Conservation (phyloP, 495 filamentous ascomycete genomes). For the Pyrenula aspistea region DNA sequence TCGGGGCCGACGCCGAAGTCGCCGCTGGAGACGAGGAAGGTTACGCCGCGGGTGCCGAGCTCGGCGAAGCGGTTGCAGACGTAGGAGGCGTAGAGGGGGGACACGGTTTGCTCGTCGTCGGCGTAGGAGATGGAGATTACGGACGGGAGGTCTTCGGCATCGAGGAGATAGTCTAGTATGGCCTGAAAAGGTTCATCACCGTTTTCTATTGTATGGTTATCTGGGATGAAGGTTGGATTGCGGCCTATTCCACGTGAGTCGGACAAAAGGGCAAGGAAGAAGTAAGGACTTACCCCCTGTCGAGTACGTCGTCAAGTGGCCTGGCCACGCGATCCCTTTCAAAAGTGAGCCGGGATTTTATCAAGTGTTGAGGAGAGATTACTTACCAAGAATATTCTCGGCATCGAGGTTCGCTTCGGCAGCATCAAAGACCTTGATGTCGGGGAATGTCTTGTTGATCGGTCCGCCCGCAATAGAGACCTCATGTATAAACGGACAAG, state of each 20-base stretch:
- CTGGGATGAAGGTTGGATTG: conserved; percentile 7
- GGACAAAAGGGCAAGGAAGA: background rate
- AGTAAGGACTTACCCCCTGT: conserved; percentile 19
- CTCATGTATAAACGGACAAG: conserved; percentile 25
- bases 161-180: conserved; percentile 42
- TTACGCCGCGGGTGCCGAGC: conserved; percentile 46
- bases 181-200: conserved; percentile 54
- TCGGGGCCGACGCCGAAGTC: conserved; percentile 39
- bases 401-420: conserved; percentile 34
- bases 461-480: conserved; percentile 24
- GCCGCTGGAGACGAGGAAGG: conserved; percentile 43
- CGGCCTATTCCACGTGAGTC: background rate
- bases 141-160: conserved; percentile 41
- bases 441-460: conserved; percentile 22
- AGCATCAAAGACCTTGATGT: conserved; percentile 13
- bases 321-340: conserved; percentile 15
- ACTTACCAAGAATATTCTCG: conserved; percentile 19
- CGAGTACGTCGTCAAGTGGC: conserved; percentile 13
- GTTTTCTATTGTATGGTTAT: conserved; percentile 2
- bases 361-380: no score
- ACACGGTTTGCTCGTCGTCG: conserved; percentile 52
- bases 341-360: background rate
- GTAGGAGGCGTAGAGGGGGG: conserved; percentile 35
- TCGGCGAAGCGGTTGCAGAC: conserved; percentile 50
- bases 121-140: conserved; percentile 52